These are phyloP conservation scores for Oryza coarctata DNA, from an alignment of 176 grass and related monocot genomes.

Conservation along the genomic window DNA sequence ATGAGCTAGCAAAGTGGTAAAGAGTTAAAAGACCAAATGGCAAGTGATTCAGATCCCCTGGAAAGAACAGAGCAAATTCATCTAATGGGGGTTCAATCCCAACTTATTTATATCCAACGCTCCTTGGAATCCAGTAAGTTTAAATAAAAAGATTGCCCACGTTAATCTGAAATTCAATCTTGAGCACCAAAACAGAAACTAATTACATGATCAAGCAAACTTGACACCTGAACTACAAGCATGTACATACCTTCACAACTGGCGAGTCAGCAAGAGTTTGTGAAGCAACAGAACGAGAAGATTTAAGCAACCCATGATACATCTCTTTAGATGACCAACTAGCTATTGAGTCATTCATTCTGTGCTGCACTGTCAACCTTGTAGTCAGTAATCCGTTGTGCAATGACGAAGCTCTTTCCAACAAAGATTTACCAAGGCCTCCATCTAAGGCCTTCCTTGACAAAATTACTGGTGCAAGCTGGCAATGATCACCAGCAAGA, in stretches of 20 bases:
- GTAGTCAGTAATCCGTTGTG: slow-evolving; percentile 74
- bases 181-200: slow-evolving; percentile 1
- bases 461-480: slow-evolving; percentile 83
- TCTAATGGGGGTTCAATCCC: not conserved
- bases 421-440: slow-evolving; percentile 88
- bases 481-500: slow-evolving; percentile 81
- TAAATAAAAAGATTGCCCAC: not conserved
- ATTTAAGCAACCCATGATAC: slow-evolving; percentile 72
- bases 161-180: not conserved
- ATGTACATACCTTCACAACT: slow-evolving; percentile 69
- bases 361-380: slow-evolving; percentile 66
- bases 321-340: slow-evolving; percentile 98
- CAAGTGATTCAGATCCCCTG: not conserved
- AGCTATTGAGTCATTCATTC: slow-evolving; percentile 95
- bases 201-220: slow-evolving; percentile 16
- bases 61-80: slow-evolving; percentile 2
- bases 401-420: slow-evolving; percentile 78
- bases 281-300: slow-evolving; percentile 66
- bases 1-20: slow-evolving; percentile 20
- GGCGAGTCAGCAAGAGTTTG: slow-evolving; percentile 93
- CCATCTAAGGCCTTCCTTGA: slow-evolving; percentile 80
- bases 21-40: not conserved
- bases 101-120: slow-evolving; percentile 9
- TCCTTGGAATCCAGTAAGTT: not conserved
- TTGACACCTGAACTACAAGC: not conserved